Evolutionary conservation across 345 rosid species (phyloP), one percentile per base, ranked within the genome.

Genomic region (Noccaea bulbosa): DNA sequence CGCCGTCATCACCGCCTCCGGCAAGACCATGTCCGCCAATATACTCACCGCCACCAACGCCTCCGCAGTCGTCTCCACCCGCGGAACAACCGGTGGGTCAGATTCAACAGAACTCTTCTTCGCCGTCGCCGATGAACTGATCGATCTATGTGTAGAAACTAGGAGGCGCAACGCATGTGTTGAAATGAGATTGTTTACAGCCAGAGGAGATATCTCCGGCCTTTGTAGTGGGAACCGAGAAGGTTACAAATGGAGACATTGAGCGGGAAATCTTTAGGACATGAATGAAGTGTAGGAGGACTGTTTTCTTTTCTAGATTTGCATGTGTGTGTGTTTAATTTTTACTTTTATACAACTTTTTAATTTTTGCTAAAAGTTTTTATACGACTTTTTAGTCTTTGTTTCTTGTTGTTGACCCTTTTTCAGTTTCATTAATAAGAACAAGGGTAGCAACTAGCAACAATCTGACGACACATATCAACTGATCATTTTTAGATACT

Each of bases 21-120:
- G 67, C 60, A 0, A 65, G 70, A 48, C 74, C 82, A 20, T 56
- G 51, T 38, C 70, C 81, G 0, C 77, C 81, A 0, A 39, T 67
- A 2, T 50, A 41, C 5, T 38, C 80, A 43, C 73, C 83, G 17
- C 77, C 43, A 37, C 76, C 53, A 48, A 30, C 74, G 4, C 74
- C 78, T 0, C 56, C 63, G 6, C 62, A 70, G 32, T 55, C 62
- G n/a, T 58, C 83, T 3, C 81, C 78, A 9, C 65, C 55, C 12
- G 75, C 77, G 11, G 77, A 69, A 33, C 78, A 77, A 6, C 58
- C 57, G 34, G 69, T 41, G 17, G 46, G 0, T 46, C 67, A 38
- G 52, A 66, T 56, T 35, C 76, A 65, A 17, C 44, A 50, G 7
- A 56, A 22, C 60, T 27, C 72, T 41, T 69, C 59, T 8, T 58